Conservation (phyloP, 2,329 filamentous ascomycete species). For the Diaporthe sp. region DNA sequence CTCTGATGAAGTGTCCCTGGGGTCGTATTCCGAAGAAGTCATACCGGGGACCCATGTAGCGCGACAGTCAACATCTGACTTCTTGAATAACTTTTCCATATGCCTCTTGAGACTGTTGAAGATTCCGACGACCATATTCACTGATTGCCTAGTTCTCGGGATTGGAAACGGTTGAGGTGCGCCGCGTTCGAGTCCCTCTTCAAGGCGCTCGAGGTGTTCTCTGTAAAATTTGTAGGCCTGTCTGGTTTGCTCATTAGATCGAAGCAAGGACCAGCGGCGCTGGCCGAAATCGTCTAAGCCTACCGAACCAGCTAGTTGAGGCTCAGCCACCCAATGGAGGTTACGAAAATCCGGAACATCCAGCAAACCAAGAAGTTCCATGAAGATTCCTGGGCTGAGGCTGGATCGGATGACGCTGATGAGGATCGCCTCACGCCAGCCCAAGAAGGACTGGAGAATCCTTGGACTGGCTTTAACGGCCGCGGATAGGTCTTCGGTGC, state of each 20-base stretch:
- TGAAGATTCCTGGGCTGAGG: background rate
- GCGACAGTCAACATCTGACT: too few relatives aligned
- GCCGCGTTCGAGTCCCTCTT: too few relatives aligned
- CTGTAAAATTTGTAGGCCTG: too few relatives aligned
- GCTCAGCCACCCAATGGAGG: background rate
- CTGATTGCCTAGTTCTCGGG: background rate
- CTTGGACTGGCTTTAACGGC: background rate
- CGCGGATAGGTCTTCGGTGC: background rate
- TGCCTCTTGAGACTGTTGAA: background rate
- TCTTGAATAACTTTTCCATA: too few relatives aligned
- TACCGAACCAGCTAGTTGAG: too few relatives aligned
- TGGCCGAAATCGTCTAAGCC: too few relatives aligned
- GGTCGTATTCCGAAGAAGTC: too few relatives aligned
- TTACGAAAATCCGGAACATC: background rate
- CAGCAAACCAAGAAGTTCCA: background rate
- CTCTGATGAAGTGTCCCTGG: too few relatives aligned
- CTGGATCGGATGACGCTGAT: background rate
- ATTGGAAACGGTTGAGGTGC: background rate
- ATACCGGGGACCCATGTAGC: too few relatives aligned
- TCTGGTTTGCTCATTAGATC: too few relatives aligned
- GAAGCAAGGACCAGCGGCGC: too few relatives aligned
- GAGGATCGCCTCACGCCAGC: background rate
- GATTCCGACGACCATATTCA: background rate
- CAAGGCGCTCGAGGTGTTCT: background rate
- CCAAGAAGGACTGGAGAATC: background rate